These are phyloP conservation scores for Amylostereum chailletii DNA, from an alignment of 1,284 basidiomycete species.

Conservation along the genomic window DNA sequence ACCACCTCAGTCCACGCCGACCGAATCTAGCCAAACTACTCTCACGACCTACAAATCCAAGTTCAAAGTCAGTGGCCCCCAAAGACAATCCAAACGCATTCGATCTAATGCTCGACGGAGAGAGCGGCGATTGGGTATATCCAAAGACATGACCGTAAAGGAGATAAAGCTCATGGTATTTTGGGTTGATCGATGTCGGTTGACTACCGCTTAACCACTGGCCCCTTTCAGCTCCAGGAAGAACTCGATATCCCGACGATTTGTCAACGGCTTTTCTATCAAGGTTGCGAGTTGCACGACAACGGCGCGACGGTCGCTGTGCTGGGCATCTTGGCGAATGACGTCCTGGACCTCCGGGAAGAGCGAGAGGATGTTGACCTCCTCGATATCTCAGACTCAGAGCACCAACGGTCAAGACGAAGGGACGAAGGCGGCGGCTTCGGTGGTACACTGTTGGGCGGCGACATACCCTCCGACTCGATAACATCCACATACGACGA, in stretches of 20 bases:
- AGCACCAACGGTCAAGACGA: slow-evolving; percentile 30
- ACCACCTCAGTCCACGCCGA: slow-evolving; percentile 3
- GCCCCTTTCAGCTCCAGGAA: slow-evolving; percentile 38
- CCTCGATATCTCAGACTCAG: slow-evolving; percentile 39
- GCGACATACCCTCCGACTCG: slow-evolving; percentile 15
- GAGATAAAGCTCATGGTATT: slow-evolving; percentile 66
- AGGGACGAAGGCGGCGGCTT: slow-evolving; percentile 63
- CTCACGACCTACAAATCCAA: slow-evolving; percentile 22
- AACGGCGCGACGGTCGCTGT: slow-evolving; percentile 48
- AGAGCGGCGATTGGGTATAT: slow-evolving; percentile 44
- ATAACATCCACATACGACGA: slow-evolving; percentile 4
- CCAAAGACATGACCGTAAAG: slow-evolving; percentile 61
- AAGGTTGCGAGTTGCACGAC: slow-evolving; percentile 55
- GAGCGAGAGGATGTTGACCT: slow-evolving; percentile 51
- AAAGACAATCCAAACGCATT: slow-evolving; percentile 59
- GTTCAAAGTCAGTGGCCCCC: slow-evolving; percentile 18
- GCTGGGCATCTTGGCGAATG: slow-evolving; percentile 57
- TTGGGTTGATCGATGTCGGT: not conserved
- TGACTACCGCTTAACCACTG: not conserved
- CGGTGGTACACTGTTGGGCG: slow-evolving; percentile 59
- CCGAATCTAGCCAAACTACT: slow-evolving; percentile 12
- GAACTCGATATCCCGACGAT: slow-evolving; percentile 60
- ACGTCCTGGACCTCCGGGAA: slow-evolving; percentile 57
- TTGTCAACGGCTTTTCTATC: slow-evolving; percentile 61
- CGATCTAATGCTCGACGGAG: slow-evolving; percentile 43